phyloP scores from a whole-genome alignment of 805 yeast genomes.

The Isabelozyma heimii region DNA sequence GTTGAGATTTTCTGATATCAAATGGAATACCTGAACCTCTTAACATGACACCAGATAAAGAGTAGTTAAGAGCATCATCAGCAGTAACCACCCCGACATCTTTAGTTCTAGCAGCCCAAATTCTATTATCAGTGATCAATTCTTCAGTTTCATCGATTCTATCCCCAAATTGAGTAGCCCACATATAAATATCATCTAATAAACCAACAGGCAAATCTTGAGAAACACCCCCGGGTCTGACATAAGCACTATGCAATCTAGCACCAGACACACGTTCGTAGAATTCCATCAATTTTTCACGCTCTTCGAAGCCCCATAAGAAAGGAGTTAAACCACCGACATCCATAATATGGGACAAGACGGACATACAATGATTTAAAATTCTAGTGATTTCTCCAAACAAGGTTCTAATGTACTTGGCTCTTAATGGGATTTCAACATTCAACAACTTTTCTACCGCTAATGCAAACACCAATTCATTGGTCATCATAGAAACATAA shows the following conservation, averaged over 20 bases:
- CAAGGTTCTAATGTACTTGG: slow-evolving; percentile 77
- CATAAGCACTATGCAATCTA: slow-evolving; percentile 82
- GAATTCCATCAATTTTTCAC: slow-evolving; percentile 90
- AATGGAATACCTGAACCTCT: slow-evolving; percentile 89
- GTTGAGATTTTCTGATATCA: slow-evolving; percentile 82
- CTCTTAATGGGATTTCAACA: slow-evolving; percentile 82
- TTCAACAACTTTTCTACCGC: slow-evolving; percentile 84
- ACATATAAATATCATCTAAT: slow-evolving; percentile 88
- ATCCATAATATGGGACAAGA: slow-evolving; percentile 87
- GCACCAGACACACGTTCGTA: slow-evolving; percentile 91
- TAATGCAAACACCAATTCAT: slow-evolving; percentile 78
- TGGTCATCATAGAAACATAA: slow-evolving; percentile 86
- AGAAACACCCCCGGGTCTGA: slow-evolving; percentile 89
- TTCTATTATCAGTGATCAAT: slow-evolving; percentile 83
- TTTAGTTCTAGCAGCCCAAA: slow-evolving; percentile 85
- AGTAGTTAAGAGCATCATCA: slow-evolving; percentile 81
- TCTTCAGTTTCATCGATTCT: slow-evolving; percentile 89
- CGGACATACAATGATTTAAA: slow-evolving; percentile 82
- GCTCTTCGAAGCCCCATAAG: slow-evolving; percentile 92
- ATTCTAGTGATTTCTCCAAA: slow-evolving; percentile 86
- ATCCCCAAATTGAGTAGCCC: slow-evolving; percentile 96
- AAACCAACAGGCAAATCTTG: slow-evolving; percentile 85
- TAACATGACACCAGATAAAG: slow-evolving; percentile 83
- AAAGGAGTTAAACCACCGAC: slow-evolving; percentile 93
- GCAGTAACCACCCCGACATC: slow-evolving; percentile 81